Base-by-base conservation (phyloP, 1,284 basidiomycete species). In the Melampsora larici-populina region DNA sequence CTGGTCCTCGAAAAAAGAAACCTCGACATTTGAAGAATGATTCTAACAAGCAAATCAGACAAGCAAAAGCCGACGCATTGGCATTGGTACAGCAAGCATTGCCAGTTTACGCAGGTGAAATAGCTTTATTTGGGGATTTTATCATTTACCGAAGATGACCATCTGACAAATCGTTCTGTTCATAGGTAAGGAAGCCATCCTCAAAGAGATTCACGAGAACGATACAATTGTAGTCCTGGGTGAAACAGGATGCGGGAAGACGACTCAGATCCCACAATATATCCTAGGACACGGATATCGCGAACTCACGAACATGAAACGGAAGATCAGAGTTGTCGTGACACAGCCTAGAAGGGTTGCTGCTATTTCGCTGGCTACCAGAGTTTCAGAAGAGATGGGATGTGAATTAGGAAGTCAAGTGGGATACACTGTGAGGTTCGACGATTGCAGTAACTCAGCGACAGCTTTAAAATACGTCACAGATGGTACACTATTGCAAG, bases 211-310 rank as follows among this genome's bases (percentile, higher is more conserved):
- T 70, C 85, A 87, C 62, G 86, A 88, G 64, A 89, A 96, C 84
- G 92, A 97, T 83, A 93, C 97, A 3, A 91, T 92, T 0, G 90
- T 99, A 70, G 87, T 99, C 31, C 87, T 99, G 21, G 96, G 95
- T 72, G 96, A 99, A 85, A 99, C 96, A 0, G 97, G 96, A 49
- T 97, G 94, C 33, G 96, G 96, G 79, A 99, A 99, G 86, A 97
- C 96, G 0, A 99, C 96, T 66, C 95, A 96, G 86, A 89, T 96
- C 40, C 93, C 94, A 0, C 92, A 96, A 84, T 93, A 95, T 82
- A 86, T 98, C 33, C 88, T 94, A 66, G 89, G 92, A 82, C 88
- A 89, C 29, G 78, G 81, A 63, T 78, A 81, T 43, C 15, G 82
- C 89, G 7, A 87, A 88, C 24, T 87, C 87, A 49, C 86, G 86